Base-by-base conservation (phyloP, 2,329 filamentous ascomycete genomes). In the Alternaria angustiovoidea region DNA sequence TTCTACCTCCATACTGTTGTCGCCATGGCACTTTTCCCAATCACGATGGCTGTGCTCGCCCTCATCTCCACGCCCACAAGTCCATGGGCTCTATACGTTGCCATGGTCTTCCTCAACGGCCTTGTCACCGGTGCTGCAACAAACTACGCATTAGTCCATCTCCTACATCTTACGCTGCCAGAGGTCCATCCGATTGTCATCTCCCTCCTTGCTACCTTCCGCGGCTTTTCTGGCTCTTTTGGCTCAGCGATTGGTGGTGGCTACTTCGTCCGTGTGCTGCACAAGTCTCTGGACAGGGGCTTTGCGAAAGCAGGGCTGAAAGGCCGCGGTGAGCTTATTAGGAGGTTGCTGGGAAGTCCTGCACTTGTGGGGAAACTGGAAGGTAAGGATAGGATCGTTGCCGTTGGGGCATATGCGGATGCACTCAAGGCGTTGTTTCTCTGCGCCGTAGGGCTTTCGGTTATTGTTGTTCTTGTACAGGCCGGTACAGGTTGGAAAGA, bases 111-210 rank as follows among this genome's bases (percentile, higher is more conserved):
- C 70, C 47, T 85, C 46, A 93, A 94, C 72, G 93, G 92, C 0
- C 81, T 93, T 43, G 85, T 85, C 63, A 91, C 89, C 0, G 92
- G 92, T 12, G 88, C 90, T 0, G 84, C 87, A 6, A 80, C 94
- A 58, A 95, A 94, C 77, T 96, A 96, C 78, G 91, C 90, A 0
- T 84, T 96, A 3, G 91, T 92, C 0, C 93, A 96, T 70, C 77
- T 94, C 5, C 83, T 96, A 5, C 91, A 95, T 74, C 82, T 94
- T 5, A 91, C 89, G 0, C 81, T 82, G 0, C 82, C 86, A 0
- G 83, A 86, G 7, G 87, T 88, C 1, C 91, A 94, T 69, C 93
- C 91, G 70, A 87, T 95, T 51, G 87, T 90, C 3, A 92, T 90
- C 0, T 90, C 91, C 12, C 81, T 96, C 42, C 79, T 94, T 4